Base-by-base conservation (phyloP, 208 protist species). In the Naegleria lovaniensis region DNA sequence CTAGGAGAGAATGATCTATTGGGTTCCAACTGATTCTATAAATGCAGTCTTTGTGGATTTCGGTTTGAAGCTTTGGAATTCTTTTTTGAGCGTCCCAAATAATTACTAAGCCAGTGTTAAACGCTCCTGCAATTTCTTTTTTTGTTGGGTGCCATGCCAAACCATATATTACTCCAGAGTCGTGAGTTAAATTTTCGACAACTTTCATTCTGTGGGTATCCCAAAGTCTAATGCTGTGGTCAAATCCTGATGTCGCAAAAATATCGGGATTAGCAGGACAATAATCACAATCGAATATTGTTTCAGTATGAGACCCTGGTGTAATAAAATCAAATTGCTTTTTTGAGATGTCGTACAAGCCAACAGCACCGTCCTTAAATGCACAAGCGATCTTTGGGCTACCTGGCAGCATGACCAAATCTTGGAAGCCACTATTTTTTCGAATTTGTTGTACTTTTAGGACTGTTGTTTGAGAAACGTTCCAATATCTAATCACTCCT, bases 1-100 rank as follows among this genome's bases (percentile, higher is more conserved):
- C 92, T 88, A 91, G 94, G 94, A 41, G 83, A 89, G 39, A 91
- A 91, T 39, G 95, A 93, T 95, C 95, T 96, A 67, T 92, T 93
- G 83, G 95, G 93, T 43, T 93, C 93, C 89, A 94, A 92, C 19
- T 95, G 96, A 85, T 90, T 92, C n/a, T 95, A 93, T 67, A 94
- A 89, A 91, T 96, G 97, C 90, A 93, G 90, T 36, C 95, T 67
- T 91, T 88, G 33, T 95, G 95, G 0, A 95, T 94, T 36, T 93
- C 85, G 43, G 96, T 96, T 16, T 89, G 91, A 52, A 48, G 15
- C 39, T 43, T 93, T 48, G 95, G 91, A 76, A 89, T 67, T 89
- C 96, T 92, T 89, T 92, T 94, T 40, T 92, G 92, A 89, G 95
- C 91, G 85, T 96, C 96, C 95, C 96, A 97, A 38, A 98, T 91